phyloP scores from a whole-genome alignment of 1,284 basidiomycete genomes.

The Trametes pubescens region DNA sequence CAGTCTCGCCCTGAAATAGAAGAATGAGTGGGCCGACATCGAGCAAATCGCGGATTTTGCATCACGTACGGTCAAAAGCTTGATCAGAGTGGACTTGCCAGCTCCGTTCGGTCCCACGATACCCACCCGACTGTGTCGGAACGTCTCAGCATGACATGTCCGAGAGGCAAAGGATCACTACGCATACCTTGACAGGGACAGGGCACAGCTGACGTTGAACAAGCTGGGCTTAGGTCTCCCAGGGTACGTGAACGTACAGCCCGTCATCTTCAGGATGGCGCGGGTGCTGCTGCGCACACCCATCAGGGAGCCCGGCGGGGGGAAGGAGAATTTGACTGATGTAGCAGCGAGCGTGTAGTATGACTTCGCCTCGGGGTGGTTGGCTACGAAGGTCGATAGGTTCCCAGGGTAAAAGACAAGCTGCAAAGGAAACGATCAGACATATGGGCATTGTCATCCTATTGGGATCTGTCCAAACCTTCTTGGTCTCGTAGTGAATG shows the following conservation, averaged over 20 bases:
- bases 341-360: conserved; percentile 98
- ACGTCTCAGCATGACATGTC: conserved; percentile 28
- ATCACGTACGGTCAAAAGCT: conserved; percentile 82
- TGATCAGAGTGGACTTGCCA: conserved; percentile 97
- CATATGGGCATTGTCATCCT: conserved; percentile 16
- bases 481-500: conserved; percentile 97
- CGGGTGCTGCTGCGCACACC: conserved; percentile 97
- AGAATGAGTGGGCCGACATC: not conserved
- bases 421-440: conserved; percentile 45
- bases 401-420: conserved; percentile 97
- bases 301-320: conserved; percentile 95
- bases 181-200: conserved; percentile 85
- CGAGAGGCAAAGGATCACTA: conserved; percentile 20
- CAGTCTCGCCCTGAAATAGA: conserved; percentile 81
- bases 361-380: conserved; percentile 94
- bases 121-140: conserved; percentile 76
- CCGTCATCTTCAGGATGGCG: conserved; percentile 93
- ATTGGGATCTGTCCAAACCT: conserved; percentile 52
- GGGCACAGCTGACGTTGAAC: conserved; percentile 89
- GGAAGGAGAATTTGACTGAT: conserved; percentile 96
- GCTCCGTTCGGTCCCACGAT: conserved; percentile 94
- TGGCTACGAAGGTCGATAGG: conserved; percentile 90
- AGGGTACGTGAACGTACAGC: conserved; percentile 96
- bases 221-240: conserved; percentile 87
- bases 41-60: not conserved